phyloP scores from a whole-genome alignment of 2,329 filamentous ascomycete species.

The Ophiognomonia clavigignenti-juglandacearum region DNA sequence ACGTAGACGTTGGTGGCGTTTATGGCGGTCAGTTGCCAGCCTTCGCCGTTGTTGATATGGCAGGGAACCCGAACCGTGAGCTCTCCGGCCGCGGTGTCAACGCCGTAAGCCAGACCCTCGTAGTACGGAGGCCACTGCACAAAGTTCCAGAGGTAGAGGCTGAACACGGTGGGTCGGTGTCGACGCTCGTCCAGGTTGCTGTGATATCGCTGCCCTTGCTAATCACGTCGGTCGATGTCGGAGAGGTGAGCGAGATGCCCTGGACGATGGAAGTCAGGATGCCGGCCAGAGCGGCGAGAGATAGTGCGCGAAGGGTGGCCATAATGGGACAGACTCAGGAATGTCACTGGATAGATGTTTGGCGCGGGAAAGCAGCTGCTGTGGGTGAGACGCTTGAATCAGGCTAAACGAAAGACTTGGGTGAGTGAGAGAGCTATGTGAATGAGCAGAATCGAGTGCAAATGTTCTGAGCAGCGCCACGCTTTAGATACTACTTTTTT shows the following conservation, averaged over 20 bases:
- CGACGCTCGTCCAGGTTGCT: conserved; percentile 7
- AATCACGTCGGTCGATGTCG: background rate
- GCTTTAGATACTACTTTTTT: no score
- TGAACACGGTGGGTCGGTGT: conserved; percentile 10
- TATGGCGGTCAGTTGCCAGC: conserved; percentile 14
- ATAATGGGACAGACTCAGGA: background rate
- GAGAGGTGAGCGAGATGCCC: conserved; percentile 9
- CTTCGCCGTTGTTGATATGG: conserved; percentile 1
- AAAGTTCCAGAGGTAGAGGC: conserved; percentile 16
- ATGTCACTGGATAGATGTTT: background rate
- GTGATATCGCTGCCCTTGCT: conserved; percentile 1
- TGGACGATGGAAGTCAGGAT: conserved; percentile 4
- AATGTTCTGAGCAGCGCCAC: no score
- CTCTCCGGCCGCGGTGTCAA: conserved; percentile 1
- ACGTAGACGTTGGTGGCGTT: conserved; percentile 15
- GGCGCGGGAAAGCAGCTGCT: background rate
- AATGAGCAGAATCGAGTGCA: no score
- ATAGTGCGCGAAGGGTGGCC: background rate
- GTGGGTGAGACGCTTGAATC: background rate
- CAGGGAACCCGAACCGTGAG: conserved; percentile 7
- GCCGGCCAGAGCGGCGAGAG: conserved; percentile 1
- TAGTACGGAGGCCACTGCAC: conserved; percentile 11
- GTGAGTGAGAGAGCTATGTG: no score
- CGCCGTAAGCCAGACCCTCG: conserved; percentile 8
- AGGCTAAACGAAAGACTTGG: conserved; percentile 4